Percentiles rank a stretch among this genome's conserved stretches.
Evolutionary conservation across 345 rosid species (phyloP).

Genomic region (Lumnitzera racemosa): DNA sequence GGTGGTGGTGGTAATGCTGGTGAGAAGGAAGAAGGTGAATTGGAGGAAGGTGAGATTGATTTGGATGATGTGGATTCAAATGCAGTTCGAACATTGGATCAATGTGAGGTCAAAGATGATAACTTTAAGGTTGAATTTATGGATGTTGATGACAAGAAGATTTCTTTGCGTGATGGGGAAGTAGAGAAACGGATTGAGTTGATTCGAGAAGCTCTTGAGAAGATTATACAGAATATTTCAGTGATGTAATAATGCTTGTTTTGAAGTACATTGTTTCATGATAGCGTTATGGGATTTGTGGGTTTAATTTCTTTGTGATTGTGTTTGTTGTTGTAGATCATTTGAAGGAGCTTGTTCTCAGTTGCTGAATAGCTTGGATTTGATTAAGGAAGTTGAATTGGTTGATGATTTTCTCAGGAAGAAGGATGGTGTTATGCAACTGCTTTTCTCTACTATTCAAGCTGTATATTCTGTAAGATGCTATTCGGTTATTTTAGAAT

Average conservation of each 20-base stretch:
- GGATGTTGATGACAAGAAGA: conserved; percentile 11
- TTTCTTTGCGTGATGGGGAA: conserved; percentile 16
- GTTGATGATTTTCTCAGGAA: conserved; percentile 22
- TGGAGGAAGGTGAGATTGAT: conserved; percentile 99
- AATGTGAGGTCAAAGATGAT: conserved; percentile 4
- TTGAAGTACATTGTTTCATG: conserved; percentile 15
- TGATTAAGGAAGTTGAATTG: conserved; percentile 39
- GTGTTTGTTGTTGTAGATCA: conserved; percentile 44
- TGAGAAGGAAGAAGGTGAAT: conserved; percentile 88
- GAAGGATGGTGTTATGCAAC: conserved; percentile 40
- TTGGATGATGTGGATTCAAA: conserved; percentile 23
- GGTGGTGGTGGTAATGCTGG: conserved; percentile 22
- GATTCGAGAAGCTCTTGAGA: conserved; percentile 51
- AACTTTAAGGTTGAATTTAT: conserved; percentile 13
- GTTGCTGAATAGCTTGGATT: conserved; percentile 52
- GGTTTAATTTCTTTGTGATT: conserved; percentile 6
- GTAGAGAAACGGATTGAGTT: conserved; percentile 26
- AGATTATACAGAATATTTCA: conserved; percentile 41
- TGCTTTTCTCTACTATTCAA: conserved; percentile 47
- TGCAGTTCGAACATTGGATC: too few species aligned
- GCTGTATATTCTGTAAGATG: conserved; percentile 52
- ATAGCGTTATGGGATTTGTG: not conserved
- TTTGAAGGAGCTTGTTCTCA: conserved; percentile 54
- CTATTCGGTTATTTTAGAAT: not conserved
- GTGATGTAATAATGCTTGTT: conserved; percentile 41